phyloP scores from a whole-genome alignment of 179 eudicot genomes.

The Beta lomatogona region DNA sequence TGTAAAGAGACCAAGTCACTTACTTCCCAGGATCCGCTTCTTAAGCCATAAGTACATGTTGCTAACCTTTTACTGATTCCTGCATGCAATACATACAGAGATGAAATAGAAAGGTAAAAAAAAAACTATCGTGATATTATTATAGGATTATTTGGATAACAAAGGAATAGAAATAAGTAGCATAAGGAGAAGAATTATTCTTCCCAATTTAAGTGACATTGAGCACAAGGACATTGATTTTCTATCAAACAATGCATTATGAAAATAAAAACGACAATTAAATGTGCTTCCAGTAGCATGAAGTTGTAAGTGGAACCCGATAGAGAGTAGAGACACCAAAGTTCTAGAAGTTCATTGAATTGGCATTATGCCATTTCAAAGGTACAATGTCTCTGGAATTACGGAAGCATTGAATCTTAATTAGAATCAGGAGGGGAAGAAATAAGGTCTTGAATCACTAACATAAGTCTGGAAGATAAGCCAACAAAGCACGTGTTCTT shows the following conservation, averaged over 20 bases:
- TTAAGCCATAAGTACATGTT: conserved; percentile 53
- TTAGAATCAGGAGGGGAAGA: no score
- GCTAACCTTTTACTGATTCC: conserved; percentile 49
- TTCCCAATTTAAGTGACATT: no score
- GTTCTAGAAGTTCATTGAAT: no score
- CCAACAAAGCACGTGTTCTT: no score
- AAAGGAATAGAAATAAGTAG: neutral
- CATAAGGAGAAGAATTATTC: neutral
- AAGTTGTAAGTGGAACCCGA: no score
- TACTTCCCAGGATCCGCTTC: conserved; percentile 41
- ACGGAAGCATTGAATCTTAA: neutral
- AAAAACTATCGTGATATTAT: neutral
- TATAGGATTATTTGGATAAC: neutral
- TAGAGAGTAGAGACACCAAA: no score
- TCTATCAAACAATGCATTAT: no score
- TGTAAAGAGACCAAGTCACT: neutral
- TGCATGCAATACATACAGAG: conserved; percentile 24
- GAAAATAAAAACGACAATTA: no score
- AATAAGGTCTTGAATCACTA: neutral
- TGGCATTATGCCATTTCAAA: no score
- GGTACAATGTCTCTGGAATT: no score
- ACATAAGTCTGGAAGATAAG: neutral
- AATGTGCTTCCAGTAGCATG: no score
- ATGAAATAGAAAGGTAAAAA: neutral
- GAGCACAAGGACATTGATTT: no score